phyloP scores from a whole-genome alignment of 108 stramenopile genomes.

The Chaetoceros tenuissimus region DNA sequence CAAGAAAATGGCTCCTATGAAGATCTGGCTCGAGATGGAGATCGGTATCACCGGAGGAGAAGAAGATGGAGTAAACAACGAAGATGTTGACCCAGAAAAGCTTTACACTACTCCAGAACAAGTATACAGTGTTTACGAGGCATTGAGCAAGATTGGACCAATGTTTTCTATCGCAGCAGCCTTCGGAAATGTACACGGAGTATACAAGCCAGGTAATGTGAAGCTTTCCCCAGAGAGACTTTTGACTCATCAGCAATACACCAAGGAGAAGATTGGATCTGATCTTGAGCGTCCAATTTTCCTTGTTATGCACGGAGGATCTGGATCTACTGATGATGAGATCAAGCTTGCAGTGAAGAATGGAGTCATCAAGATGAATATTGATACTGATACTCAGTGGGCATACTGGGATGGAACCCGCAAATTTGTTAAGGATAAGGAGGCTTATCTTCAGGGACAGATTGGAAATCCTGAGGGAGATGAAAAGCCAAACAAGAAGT shows the following conservation, averaged over 20 bases:
- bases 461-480: slow-evolving; percentile 94
- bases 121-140: slow-evolving; percentile 82
- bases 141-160: slow-evolving; percentile 71
- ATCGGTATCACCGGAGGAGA: slow-evolving; percentile 98
- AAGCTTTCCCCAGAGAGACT: slow-evolving; percentile 79
- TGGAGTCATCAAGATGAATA: slow-evolving; percentile 98
- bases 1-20: slow-evolving; percentile 84
- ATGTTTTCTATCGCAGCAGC: slow-evolving; percentile 96
- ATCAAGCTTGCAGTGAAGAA: slow-evolving; percentile 78
- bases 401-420: slow-evolving; percentile 89
- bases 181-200: slow-evolving; percentile 95
- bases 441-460: slow-evolving; percentile 86
- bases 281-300: slow-evolving; percentile 70
- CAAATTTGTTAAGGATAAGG: slow-evolving; percentile 67
- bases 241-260: slow-evolving; percentile 80
- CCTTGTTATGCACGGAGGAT: slow-evolving; percentile 98
- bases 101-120: slow-evolving; percentile 97
- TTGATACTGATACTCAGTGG: slow-evolving; percentile 99
- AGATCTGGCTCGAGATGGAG: slow-evolving; percentile 98
- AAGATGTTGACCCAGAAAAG: slow-evolving; percentile 90
- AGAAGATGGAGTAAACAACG: slow-evolving; percentile 98
- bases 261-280: slow-evolving; percentile 67
- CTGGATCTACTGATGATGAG: slow-evolving; percentile 91
- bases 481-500: slow-evolving; percentile 99
- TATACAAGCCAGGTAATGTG: slow-evolving; percentile 97